phyloP scores from a whole-genome alignment of 768 basidiomycete species.

The Pholiota conissans region DNA sequence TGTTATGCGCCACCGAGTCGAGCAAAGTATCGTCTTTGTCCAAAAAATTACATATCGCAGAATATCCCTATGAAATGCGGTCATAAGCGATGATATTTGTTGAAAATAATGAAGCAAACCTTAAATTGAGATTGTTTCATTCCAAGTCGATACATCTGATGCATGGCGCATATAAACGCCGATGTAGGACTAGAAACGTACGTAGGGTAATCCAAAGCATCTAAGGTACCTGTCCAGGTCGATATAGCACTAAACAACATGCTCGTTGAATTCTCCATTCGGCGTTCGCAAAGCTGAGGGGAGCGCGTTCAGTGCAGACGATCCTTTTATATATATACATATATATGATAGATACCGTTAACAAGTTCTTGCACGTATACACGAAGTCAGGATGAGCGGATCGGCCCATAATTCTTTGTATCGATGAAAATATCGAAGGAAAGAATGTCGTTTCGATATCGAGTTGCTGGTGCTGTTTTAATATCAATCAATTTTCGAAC shows the following conservation, averaged over 20 bases:
- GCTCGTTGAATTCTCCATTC: neutral
- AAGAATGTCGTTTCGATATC: conserved; percentile 52
- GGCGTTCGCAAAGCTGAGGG: conserved; percentile 7
- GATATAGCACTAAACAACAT: neutral
- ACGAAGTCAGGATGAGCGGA: conserved; percentile 51
- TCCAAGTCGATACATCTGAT: conserved; percentile 42
- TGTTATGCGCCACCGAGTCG: neutral
- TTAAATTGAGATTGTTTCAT: conserved; percentile 47
- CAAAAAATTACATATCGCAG: neutral
- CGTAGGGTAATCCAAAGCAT: neutral
- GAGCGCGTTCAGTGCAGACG: neutral
- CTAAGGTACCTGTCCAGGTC: neutral
- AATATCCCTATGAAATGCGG: conserved; percentile 8
- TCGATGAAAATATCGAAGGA: conserved; percentile 46
- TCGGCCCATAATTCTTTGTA: conserved; percentile 50
- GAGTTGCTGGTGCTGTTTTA: conserved; percentile 46
- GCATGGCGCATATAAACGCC: conserved; percentile 40
- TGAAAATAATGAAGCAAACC: conserved; percentile 28
- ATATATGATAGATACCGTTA: conserved; percentile 45
- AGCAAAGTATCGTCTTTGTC: neutral
- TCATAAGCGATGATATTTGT: neutral
- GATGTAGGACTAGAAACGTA: conserved; percentile 25
- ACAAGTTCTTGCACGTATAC: conserved; percentile 37
- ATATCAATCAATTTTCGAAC: neutral
- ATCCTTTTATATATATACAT: too few relatives aligned